Percentiles rank a stretch among this genome's conserved stretches.
Evolutionary conservation across 116 monocot species (phyloP).

Genomic region (Zostera marina): DNA sequence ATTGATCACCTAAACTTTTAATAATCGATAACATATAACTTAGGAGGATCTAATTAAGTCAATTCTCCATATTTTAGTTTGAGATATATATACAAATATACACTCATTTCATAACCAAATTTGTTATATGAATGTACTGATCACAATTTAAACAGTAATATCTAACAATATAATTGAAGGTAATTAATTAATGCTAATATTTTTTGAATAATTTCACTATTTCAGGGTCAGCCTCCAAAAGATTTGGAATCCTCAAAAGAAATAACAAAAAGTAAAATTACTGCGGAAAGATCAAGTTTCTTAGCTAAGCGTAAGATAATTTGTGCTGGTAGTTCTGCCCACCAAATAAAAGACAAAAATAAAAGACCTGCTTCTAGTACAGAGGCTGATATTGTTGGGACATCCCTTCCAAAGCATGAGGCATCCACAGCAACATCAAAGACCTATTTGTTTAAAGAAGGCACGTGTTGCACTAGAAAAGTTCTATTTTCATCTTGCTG

Average conservation of each 20-base stretch:
- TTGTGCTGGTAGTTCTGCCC: slow-evolving; percentile 7
- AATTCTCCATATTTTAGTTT: too few relatives aligned
- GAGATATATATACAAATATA: too few relatives aligned
- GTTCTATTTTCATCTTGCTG: neutral
- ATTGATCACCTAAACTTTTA: too few relatives aligned
- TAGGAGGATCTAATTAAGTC: too few relatives aligned
- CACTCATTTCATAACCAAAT: too few relatives aligned
- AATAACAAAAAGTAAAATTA: slow-evolving; percentile 2
- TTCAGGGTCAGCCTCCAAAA: slow-evolving; percentile 23
- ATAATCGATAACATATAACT: too few relatives aligned
- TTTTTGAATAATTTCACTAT: too few relatives aligned
- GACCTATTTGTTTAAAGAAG: slow-evolving; percentile 83
- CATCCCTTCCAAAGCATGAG: slow-evolving; percentile 83
- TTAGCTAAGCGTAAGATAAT: slow-evolving; percentile 19
- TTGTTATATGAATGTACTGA: too few relatives aligned
- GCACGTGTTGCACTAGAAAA: slow-evolving; percentile 10
- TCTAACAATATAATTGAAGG: too few relatives aligned
- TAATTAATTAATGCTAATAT: too few relatives aligned
- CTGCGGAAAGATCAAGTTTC: neutral
- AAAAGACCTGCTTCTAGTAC: slow-evolving; percentile 79
- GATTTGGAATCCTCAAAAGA: slow-evolving; percentile 47
- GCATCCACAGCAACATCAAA: slow-evolving; percentile 89
- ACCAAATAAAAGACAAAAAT: slow-evolving; percentile 18
- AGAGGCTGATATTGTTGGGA: slow-evolving; percentile 74
- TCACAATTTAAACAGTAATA: too few relatives aligned